Base-by-base conservation (phyloP, 768 basidiomycete species). In the Lactarius sp. region DNA sequence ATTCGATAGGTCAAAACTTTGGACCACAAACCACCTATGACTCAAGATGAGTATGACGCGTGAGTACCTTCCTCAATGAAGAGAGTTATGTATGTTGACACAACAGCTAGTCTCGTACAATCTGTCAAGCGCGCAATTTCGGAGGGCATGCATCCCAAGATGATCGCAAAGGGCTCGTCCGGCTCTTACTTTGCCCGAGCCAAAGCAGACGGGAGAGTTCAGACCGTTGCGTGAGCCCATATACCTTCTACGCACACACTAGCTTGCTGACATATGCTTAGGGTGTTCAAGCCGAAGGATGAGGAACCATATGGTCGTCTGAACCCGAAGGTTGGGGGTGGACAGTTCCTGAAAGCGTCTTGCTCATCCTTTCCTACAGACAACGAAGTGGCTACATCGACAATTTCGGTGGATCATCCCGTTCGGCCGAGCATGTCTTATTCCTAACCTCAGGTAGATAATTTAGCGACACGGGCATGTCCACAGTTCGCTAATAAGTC, bases 111-210 rank as follows among this genome's bases (percentile, higher is more conserved):
- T 57, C 70, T 87, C 16, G 83, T 83, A 16, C 79, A 85, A 69
- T 83, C 84, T 36, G 85, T 91, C 16, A 83, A 81, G 70, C 79
- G 74, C 62, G 88, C 90, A 14, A 89, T 95, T 66, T 63, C 76
- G 6, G 87, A 86, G 27, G 92, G 91, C 13, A 81, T 92, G 49
- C 92, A 95, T 69, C 93, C 93, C 10, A 92, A 93, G 73, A 90
- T 95, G 84, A 95, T 95, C 55, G 75, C 83, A 5, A 94, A 93
- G 70, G 94, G 94, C 12, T 92, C 90, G 2, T 91, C 88, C 6
- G 94, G 94, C 0, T 92, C 90, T 52, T 96, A 96, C 75, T 95
- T 95, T 74, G 92, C 90, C n/a, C 84, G 90, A 61, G 83, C 86
- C 1, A 92, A 88, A 74, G 76, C 79, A n/a, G 88, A 90, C 14